Evolutionary conservation across 805 yeast genomes (phyloP).

Genomic region (Teunomyces gatunensis): DNA sequence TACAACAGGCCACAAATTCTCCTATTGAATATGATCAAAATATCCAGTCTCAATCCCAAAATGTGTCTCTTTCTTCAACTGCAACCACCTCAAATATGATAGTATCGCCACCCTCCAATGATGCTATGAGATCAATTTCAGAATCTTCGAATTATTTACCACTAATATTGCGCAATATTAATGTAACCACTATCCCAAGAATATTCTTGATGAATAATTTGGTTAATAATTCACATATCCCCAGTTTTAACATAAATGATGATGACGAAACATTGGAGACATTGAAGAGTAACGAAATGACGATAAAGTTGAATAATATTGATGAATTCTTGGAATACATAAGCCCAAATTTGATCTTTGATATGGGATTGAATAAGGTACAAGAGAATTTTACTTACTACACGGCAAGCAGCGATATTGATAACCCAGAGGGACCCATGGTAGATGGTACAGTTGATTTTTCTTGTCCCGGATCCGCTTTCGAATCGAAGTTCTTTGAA

Average conservation of each 20-base stretch:
- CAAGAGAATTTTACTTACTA: constrained; percentile 12
- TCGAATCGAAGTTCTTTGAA: constrained; percentile 19
- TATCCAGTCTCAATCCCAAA: background rate
- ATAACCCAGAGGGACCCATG: constrained; percentile 3
- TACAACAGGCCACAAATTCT: constrained; percentile 12
- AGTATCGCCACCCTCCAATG: constrained; percentile 1
- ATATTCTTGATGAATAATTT: constrained; percentile 43
- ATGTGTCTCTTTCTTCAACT: background rate
- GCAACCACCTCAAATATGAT: background rate
- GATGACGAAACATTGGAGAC: constrained; percentile 32
- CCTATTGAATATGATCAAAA: constrained; percentile 12
- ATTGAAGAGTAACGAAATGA: constrained; percentile 28
- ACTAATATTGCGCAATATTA: constrained; percentile 61
- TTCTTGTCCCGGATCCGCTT: constrained; percentile 1
- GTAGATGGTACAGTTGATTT: constrained; percentile 5
- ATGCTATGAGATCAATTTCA: constrained; percentile 10
- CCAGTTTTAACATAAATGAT: constrained; percentile 30
- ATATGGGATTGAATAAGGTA: constrained; percentile 25
- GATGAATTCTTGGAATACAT: constrained; percentile 38
- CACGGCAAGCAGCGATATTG: background rate
- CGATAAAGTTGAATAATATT: constrained; percentile 24
- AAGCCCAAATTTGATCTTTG: constrained; percentile 41
- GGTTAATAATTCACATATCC: constrained; percentile 13
- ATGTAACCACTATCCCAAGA: constrained; percentile 61
- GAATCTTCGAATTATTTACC: constrained; percentile 63